phyloP scores from a whole-genome alignment of 768 basidiomycete genomes.

The Phallus indusiatus region DNA sequence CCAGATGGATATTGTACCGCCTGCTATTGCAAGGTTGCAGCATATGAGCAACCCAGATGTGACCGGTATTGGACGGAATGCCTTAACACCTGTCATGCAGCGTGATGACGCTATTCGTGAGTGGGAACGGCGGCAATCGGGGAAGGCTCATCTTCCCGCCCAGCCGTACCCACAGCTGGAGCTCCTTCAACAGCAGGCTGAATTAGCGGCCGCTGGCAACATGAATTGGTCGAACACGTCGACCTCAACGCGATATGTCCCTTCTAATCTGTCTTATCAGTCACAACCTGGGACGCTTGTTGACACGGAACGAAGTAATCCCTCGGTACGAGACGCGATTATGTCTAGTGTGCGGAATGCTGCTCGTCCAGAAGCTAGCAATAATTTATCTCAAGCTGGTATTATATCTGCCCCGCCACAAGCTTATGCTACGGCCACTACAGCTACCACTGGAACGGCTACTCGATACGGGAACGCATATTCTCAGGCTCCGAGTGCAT shows the following conservation, averaged over 20 bases:
- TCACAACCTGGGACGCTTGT: slow-evolving; percentile 57
- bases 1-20: slow-evolving; percentile 86
- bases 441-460: slow-evolving; percentile 52
- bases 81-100: slow-evolving; percentile 87
- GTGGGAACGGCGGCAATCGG: slow-evolving; percentile 85
- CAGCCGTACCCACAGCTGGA: slow-evolving; percentile 86
- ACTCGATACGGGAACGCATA: slow-evolving; percentile 28
- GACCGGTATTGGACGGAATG: slow-evolving; percentile 61
- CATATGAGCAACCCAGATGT: slow-evolving; percentile 78
- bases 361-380: slow-evolving; percentile 39
- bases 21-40: slow-evolving; percentile 80
- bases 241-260: slow-evolving; percentile 39
- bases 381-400: slow-evolving; percentile 26
- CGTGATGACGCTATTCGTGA: slow-evolving; percentile 92
- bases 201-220: slow-evolving; percentile 60
- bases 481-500: slow-evolving; percentile 22
- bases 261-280: slow-evolving; percentile 54
- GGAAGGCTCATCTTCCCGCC: slow-evolving; percentile 52
- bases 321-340: slow-evolving; percentile 43
- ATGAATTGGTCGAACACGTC: slow-evolving; percentile 38
- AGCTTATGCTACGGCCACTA: slow-evolving; percentile 48
- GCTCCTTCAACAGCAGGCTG: slow-evolving; percentile 88
- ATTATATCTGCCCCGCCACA: slow-evolving; percentile 72
- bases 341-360: slow-evolving; percentile 70
- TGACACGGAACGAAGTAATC: slow-evolving; percentile 44